Conservation (phyloP, 495 filamentous ascomycete species). For the Penicillium daleae region DNA sequence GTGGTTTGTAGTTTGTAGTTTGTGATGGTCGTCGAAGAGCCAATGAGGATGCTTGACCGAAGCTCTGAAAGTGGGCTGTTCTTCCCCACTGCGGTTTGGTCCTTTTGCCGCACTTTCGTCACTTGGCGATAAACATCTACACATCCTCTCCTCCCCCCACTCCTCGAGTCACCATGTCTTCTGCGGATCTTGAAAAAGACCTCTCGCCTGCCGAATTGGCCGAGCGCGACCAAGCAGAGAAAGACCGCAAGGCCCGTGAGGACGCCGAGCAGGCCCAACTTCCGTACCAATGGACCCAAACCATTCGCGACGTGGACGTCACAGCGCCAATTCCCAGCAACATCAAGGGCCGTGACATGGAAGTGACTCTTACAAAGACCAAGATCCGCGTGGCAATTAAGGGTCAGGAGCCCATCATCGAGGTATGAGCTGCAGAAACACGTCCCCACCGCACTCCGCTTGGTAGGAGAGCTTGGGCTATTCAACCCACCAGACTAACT, state of each 20-base stretch:
- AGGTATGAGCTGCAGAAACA: conserved; percentile 55
- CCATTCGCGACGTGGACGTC: conserved; percentile 89
- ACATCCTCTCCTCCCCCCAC: neutral
- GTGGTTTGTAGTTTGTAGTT: conserved; percentile 4
- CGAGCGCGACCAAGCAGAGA: conserved; percentile 57
- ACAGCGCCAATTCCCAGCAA: conserved; percentile 74
- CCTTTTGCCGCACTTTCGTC: conserved; percentile 6
- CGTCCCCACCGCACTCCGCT: neutral
- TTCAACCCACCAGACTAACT: neutral
- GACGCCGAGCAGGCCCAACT: conserved; percentile 85
- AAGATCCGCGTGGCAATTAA: conserved; percentile 82
- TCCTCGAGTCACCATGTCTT: conserved; percentile 24
- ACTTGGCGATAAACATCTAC: conserved; percentile 8
- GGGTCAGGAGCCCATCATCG: conserved; percentile 83
- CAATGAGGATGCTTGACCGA: neutral
- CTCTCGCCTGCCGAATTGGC: conserved; percentile 59
- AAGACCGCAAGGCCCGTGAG: conserved; percentile 75
- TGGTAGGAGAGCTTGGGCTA: neutral
- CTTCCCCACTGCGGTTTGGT: neutral
- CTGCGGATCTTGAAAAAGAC: conserved; percentile 35
- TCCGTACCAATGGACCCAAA: conserved; percentile 97
- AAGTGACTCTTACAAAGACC: conserved; percentile 79
- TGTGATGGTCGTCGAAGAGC: neutral
- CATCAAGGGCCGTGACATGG: conserved; percentile 81
- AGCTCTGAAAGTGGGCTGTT: neutral